Conservation (phyloP, 2,329 filamentous ascomycete genomes). For the Leptographium radiaticola region DNA sequence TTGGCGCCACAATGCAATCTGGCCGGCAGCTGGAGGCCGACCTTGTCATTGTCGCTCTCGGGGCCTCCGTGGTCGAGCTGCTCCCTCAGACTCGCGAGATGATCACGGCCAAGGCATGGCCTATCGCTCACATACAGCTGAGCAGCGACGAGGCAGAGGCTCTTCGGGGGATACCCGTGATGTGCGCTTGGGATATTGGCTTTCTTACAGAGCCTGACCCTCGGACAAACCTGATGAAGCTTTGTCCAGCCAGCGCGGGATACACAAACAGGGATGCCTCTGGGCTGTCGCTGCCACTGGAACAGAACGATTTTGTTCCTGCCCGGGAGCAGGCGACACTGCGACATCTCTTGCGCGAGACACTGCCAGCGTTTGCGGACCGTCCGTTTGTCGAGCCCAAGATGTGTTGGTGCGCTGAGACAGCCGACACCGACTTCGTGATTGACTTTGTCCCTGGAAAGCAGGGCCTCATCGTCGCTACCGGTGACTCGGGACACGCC, state of each 20-base stretch:
- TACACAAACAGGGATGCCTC: slow-evolving; percentile 30
- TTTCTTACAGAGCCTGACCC: slow-evolving; percentile 54
- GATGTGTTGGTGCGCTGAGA: slow-evolving; percentile 52
- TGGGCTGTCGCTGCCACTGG: slow-evolving; percentile 16
- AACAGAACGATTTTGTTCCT: slow-evolving; percentile 35
- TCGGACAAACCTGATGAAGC: slow-evolving; percentile 41
- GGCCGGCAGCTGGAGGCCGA: slow-evolving; percentile 18
- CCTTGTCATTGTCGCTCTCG: slow-evolving; percentile 31
- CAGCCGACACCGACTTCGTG: slow-evolving; percentile 44
- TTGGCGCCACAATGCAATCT: slow-evolving; percentile 15
- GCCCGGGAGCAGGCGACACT: slow-evolving; percentile 37
- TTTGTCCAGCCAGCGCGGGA: slow-evolving; percentile 45
- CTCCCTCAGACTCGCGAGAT: slow-evolving; percentile 35
- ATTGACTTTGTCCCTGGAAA: slow-evolving; percentile 18
- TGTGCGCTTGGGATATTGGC: slow-evolving; percentile 45
- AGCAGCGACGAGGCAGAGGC: slow-evolving; percentile 37
- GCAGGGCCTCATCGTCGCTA: slow-evolving; percentile 29
- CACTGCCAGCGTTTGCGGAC: slow-evolving; percentile 37
- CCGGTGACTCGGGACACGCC: slow-evolving; percentile 47
- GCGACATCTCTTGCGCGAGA: slow-evolving; percentile 34
- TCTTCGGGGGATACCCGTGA: slow-evolving; percentile 45
- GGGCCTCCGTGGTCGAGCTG: slow-evolving; percentile 19
- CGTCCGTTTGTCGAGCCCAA: slow-evolving; percentile 40
- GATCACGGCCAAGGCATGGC: slow-evolving; percentile 39
- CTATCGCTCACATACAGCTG: slow-evolving; percentile 45